Base-by-base conservation (phyloP, 2,329 filamentous ascomycete genomes). In the Achaetomium macrosporum region DNA sequence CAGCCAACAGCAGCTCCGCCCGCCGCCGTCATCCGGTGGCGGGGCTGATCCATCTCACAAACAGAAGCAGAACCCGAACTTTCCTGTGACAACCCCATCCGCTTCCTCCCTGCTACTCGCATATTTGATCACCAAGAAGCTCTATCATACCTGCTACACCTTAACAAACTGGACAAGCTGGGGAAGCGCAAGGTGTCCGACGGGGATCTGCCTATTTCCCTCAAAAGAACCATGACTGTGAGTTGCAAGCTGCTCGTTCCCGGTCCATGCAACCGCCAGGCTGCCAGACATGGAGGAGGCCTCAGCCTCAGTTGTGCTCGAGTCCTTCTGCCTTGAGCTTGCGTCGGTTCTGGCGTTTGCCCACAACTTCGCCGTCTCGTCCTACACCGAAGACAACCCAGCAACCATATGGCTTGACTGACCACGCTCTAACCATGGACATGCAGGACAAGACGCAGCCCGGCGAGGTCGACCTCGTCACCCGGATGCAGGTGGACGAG, bases 181-280 rank as follows among this genome's bases (percentile, higher is more conserved):
- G 81, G 79, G 76, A 85, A 85, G 75, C 81, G 82, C 71, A 85
- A 82, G 72, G 73, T 82, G 64, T 85, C 82, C 61, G 72, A 74
- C 72, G 78, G 78, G 73, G 80, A 82, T 66, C 69, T 73, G 69
- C 71, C 75, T 68, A 74, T 75, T 64, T 75, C 75, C 68, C 72
- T 73, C 46, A 84, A 84, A 72, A 76, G 75, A 73, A 77, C 66
- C 68, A 84, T 84, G 80, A 73, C 77, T 66, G 82, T 85, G 70
- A 71, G 81, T 53, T 45, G 5, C 20, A 31, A 17, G 20, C 41
- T 53, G 19, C 44, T 20, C 17, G 75, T 42, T 31, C 53, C 49
- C 47, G 51, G 16, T 37, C 35, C 43, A 29, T 39, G 33, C 11
- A 13, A 5, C 5, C 15, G 8, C n/a, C 35, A 15, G 33, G 33